Evolutionary conservation across 2,329 filamentous ascomycete species (phyloP).

Genomic region (Pseudocercospora macadamiae): DNA sequence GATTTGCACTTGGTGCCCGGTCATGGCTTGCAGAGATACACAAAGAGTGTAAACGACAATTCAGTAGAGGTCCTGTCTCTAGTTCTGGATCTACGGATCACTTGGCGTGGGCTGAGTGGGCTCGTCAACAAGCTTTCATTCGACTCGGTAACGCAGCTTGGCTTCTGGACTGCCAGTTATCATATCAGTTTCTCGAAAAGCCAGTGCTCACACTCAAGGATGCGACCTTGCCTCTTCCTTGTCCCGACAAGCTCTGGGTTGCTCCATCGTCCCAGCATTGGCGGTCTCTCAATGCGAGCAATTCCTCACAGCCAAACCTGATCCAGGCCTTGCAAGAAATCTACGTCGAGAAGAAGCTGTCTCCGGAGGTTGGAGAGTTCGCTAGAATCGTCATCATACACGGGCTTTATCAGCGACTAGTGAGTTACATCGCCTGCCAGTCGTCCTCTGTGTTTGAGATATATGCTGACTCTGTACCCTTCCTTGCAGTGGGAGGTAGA

Average conservation of each 20-base stretch:
- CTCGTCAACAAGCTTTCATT: slow-evolving; percentile 21
- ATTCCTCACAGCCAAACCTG: slow-evolving; percentile 38
- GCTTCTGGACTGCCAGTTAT: slow-evolving; percentile 31
- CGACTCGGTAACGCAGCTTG: slow-evolving; percentile 31
- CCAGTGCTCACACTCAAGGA: slow-evolving; percentile 23
- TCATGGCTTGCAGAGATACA: slow-evolving; percentile 9
- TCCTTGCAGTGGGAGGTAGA: slow-evolving; percentile 56
- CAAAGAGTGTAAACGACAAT: not conserved
- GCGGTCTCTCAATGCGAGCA: slow-evolving; percentile 20
- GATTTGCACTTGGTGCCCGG: slow-evolving; percentile 7
- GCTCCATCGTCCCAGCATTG: slow-evolving; percentile 29
- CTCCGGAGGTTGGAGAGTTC: slow-evolving; percentile 52
- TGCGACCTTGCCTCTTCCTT: slow-evolving; percentile 29
- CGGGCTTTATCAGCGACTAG: slow-evolving; percentile 54
- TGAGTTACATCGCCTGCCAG: too few relatives aligned
- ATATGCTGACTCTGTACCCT: too few relatives aligned
- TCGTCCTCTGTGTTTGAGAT: too few relatives aligned
- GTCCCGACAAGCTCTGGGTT: slow-evolving; percentile 34
- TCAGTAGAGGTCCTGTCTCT: not conserved
- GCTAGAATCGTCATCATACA: slow-evolving; percentile 54
- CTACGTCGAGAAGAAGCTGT: slow-evolving; percentile 54
- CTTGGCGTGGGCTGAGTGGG: slow-evolving; percentile 24
- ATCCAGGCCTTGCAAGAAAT: slow-evolving; percentile 49
- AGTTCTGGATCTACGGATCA: not conserved
- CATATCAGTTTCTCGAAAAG: slow-evolving; percentile 25